Percentiles rank a stretch among this genome's conserved stretches.
Conservation (phyloP, 169 alveolate genomes). For the Plasmodium sp. region DNA sequence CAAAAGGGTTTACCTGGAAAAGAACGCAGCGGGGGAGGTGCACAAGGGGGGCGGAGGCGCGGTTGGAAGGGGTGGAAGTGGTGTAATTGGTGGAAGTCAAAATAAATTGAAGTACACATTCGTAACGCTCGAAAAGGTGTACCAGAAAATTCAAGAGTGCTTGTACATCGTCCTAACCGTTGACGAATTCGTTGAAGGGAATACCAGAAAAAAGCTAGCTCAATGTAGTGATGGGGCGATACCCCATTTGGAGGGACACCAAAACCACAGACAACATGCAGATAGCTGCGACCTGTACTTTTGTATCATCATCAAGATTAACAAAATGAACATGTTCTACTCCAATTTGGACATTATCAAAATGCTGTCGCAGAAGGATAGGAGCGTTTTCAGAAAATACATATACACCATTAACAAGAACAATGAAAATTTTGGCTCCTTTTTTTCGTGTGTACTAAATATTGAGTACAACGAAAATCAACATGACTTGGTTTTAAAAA, state of each 20-base stretch:
- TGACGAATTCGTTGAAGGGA: slow-evolving; percentile 46
- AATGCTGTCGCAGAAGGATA: slow-evolving; percentile 27
- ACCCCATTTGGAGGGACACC: background rate
- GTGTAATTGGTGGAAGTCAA: background rate
- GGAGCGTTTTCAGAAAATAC: slow-evolving; percentile 28
- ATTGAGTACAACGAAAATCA: slow-evolving; percentile 54
- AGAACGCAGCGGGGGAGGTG: background rate
- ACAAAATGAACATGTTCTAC: slow-evolving; percentile 58
- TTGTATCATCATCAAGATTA: slow-evolving; percentile 41
- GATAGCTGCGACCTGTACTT: background rate
- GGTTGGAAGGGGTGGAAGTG: background rate
- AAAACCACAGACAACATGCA: background rate
- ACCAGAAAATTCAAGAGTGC: slow-evolving; percentile 70
- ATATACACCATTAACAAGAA: slow-evolving; percentile 61
- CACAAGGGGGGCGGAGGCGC: background rate
- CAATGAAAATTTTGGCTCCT: slow-evolving; percentile 38
- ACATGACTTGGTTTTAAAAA: slow-evolving; percentile 48
- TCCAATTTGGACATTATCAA: slow-evolving; percentile 64
- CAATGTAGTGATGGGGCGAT: background rate
- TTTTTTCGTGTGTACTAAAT: slow-evolving; percentile 33
- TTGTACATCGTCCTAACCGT: slow-evolving; percentile 44
- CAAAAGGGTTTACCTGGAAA: slow-evolving; percentile 43
- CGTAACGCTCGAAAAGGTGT: slow-evolving; percentile 37
- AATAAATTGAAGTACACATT: slow-evolving; percentile 41
- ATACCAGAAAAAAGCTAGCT: background rate